Percentiles rank a stretch among this genome's conserved stretches.
These are phyloP conservation scores for Coemansia sp. DNA, from an alignment of 192 early-diverging fungal genomes.

Conservation along the genomic window DNA sequence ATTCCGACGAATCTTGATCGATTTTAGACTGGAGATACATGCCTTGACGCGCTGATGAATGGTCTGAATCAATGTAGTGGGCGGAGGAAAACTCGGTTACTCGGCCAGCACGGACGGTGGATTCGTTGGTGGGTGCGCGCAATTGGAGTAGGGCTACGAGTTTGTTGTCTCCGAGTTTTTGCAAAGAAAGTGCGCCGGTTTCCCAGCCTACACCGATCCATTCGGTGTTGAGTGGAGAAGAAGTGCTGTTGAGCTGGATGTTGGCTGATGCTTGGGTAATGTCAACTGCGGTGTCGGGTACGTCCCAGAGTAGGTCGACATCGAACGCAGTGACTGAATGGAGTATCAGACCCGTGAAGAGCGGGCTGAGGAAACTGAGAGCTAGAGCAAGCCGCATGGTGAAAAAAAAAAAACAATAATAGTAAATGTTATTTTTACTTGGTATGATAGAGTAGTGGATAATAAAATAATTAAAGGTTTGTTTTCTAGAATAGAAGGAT, in stretches of 20 bases:
- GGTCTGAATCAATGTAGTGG: conserved; percentile 29
- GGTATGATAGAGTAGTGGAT: no score
- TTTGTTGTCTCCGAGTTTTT: conserved; percentile 32
- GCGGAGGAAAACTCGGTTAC: conserved; percentile 48
- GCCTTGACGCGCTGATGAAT: conserved; percentile 13
- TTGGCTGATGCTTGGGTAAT: conserved; percentile 41
- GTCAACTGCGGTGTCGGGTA: conserved; percentile 33
- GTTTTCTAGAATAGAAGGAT: background rate
- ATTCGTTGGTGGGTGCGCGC: conserved; percentile 27
- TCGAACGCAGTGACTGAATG: conserved; percentile 17
- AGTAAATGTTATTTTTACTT: no score
- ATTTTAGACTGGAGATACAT: conserved; percentile 48
- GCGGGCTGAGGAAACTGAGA: background rate
- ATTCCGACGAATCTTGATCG: conserved; percentile 21
- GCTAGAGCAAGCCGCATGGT: background rate
- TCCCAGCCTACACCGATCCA: conserved; percentile 51
- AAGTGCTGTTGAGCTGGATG: conserved; percentile 35
- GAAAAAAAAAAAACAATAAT: background rate
- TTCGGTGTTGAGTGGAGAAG: conserved; percentile 46
- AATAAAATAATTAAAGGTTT: no score
- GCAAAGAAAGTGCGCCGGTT: conserved; percentile 36
- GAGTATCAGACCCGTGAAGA: background rate
- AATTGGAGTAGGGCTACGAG: conserved; percentile 39
- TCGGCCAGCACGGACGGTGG: conserved; percentile 28
- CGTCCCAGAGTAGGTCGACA: conserved; percentile 43